Conservation (phyloP, 176 grass and related monocot species). For the Carex littledalei region DNA sequence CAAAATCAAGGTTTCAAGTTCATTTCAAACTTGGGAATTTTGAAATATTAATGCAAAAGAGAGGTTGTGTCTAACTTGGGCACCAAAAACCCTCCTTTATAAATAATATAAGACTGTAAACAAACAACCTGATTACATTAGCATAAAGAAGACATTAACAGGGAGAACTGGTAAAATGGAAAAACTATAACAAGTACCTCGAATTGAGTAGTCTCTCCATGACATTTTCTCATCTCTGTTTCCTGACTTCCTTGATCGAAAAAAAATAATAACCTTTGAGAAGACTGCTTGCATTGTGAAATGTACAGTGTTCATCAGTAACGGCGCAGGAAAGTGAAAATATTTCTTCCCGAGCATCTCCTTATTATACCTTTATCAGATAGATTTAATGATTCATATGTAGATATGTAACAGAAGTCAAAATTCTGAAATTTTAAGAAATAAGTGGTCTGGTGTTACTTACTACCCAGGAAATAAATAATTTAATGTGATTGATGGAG, state of each 20-base stretch:
- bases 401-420: slow-evolving; percentile 15
- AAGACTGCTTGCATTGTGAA: slow-evolving; percentile 94
- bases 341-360: slow-evolving; percentile 77
- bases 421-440: background rate
- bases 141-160: background rate
- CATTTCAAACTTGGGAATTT: background rate
- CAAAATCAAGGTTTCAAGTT: background rate
- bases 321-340: slow-evolving; percentile 85
- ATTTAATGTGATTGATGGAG: slow-evolving; percentile 20
- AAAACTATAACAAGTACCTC: slow-evolving; percentile 47
- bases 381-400: background rate
- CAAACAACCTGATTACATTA: background rate
- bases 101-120: background rate
- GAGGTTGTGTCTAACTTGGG: background rate
- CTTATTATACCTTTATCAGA: slow-evolving; percentile 84
- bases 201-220: slow-evolving; percentile 79
- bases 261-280: slow-evolving; percentile 59
- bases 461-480: background rate
- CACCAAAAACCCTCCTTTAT: background rate
- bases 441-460: background rate
- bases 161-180: background rate
- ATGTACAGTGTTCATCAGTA: slow-evolving; percentile 98
- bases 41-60: background rate
- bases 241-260: slow-evolving; percentile 46
- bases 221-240: slow-evolving; percentile 40